Conservation (phyloP, 148 eudicot species). For the Fagopyrum tataricum region DNA sequence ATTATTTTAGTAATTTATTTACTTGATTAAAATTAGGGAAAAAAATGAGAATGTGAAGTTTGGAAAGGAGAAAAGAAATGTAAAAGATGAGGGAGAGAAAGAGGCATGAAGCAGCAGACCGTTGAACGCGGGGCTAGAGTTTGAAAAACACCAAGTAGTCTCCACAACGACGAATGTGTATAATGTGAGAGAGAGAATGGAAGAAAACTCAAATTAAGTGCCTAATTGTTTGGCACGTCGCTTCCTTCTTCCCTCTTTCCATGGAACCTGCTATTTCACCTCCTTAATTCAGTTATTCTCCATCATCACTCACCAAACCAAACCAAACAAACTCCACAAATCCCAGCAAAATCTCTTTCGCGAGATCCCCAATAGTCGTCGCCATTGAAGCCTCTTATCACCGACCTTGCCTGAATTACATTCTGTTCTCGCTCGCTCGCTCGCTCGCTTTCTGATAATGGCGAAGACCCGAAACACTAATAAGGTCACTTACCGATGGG, state of each 20-base stretch:
- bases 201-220: background rate
- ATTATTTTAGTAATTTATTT: too few relatives aligned
- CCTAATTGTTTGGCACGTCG: background rate
- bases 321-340: background rate
- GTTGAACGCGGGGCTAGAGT: background rate
- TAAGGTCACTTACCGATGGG: conserved; percentile 60
- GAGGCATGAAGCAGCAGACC: background rate
- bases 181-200: background rate
- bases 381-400: background rate
- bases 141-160: background rate
- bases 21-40: background rate
- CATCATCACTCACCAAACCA: background rate
- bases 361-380: background rate
- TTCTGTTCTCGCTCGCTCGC: background rate
- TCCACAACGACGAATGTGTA: background rate
- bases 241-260: background rate
- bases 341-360: too few relatives aligned
- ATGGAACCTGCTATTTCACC: background rate
- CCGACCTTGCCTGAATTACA: background rate
- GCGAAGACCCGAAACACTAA: conserved; percentile 56
- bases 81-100: too few relatives aligned
- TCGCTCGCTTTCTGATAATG: conserved; percentile 5
- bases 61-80: too few relatives aligned
- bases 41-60: background rate
- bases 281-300: background rate